phyloP scores from a whole-genome alignment of 2,329 filamentous ascomycete genomes.

The Penicillium sp. region DNA sequence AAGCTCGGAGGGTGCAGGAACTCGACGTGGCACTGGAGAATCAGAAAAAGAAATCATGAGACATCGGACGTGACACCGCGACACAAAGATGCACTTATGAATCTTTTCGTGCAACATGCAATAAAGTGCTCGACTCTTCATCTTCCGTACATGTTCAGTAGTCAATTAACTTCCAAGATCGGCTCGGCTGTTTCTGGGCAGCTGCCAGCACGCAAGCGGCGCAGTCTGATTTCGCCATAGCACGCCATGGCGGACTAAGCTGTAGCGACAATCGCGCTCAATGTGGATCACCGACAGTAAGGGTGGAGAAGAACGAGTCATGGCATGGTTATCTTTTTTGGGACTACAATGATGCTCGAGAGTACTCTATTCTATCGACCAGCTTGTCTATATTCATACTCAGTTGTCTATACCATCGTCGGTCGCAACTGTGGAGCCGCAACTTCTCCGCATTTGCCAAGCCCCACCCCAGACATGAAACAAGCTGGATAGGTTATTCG shows the following conservation, averaged over 20 bases:
- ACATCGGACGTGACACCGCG: neutral
- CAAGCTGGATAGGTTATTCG: neutral
- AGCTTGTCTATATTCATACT: neutral
- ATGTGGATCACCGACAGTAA: neutral
- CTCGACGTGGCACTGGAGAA: neutral
- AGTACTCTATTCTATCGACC: neutral
- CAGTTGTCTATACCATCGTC: neutral
- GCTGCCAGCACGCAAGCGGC: slow-evolving; percentile 25
- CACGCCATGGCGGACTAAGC: slow-evolving; percentile 24
- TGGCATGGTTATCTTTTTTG: neutral
- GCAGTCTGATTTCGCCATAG: slow-evolving; percentile 27
- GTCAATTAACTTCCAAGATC: neutral
- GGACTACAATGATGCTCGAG: neutral
- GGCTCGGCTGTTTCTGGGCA: neutral
- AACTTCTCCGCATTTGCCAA: slow-evolving; percentile 14
- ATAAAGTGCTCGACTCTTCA: neutral
- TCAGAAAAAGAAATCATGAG: neutral
- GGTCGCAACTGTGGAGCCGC: neutral
- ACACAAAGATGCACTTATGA: neutral
- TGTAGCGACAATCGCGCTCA: neutral
- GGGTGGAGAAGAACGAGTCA: neutral
- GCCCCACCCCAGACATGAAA: neutral
- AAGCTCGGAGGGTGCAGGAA: neutral
- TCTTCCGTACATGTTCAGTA: neutral
- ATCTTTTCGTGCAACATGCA: neutral